A percentile compares a stretch with the other conserved stretches of the same genome.
Conservation (phyloP, 257 asterid genomes). For the Przewalskia tangutica region DNA sequence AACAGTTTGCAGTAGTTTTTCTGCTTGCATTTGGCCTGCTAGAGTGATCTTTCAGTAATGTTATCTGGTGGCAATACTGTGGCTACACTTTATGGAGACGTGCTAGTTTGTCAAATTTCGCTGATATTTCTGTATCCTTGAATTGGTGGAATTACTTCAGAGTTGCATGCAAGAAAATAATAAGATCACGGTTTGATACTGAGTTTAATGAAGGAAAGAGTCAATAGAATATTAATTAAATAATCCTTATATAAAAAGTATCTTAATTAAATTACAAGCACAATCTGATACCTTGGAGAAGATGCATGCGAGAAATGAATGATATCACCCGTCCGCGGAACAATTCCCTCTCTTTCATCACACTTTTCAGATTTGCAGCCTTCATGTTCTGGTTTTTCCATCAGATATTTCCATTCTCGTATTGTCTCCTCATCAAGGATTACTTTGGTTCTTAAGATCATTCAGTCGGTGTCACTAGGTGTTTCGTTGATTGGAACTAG, state of each 20-base stretch:
- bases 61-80: not conserved
- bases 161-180: not conserved
- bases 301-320: constrained; percentile 71
- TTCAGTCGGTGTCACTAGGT: not conserved
- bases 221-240: constrained; percentile 3
- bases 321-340: constrained; percentile 56
- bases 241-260: not conserved
- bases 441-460: constrained; percentile 24
- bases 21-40: not conserved
- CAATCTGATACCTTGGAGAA: constrained; percentile 48
- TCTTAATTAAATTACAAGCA: constrained; percentile 2
- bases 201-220: not conserved
- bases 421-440: constrained; percentile 64
- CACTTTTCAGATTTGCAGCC: constrained; percentile 42
- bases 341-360: constrained; percentile 43
- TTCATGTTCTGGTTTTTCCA: constrained; percentile 45
- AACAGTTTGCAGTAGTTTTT: not conserved
- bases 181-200: not conserved
- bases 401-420: constrained; percentile 54
- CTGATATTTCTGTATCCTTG: not conserved
- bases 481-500: not conserved
- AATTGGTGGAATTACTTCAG: not conserved
- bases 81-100: not conserved
- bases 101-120: not conserved
- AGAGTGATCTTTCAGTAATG: not conserved